phyloP scores from a whole-genome alignment of 1,139 yeast genomes.

The Saccharomycopsis hybrid region DNA sequence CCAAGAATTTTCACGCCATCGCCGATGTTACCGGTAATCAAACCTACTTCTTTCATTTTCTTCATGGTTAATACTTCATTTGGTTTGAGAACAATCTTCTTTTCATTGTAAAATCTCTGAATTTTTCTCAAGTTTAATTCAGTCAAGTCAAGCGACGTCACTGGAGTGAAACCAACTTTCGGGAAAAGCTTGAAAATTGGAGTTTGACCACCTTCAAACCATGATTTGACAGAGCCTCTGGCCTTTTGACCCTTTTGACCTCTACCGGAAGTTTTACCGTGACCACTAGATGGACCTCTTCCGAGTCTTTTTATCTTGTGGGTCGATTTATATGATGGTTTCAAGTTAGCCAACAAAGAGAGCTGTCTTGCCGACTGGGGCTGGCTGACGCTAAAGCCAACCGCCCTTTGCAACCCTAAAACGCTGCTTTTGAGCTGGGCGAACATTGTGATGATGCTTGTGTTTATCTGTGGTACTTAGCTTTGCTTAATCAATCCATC shows the following conservation, averaged over 20 bases:
- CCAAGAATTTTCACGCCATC: slow-evolving; percentile 84
- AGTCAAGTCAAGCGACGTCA: slow-evolving; percentile 42
- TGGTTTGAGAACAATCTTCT: slow-evolving; percentile 57
- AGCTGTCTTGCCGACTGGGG: slow-evolving; percentile 2
- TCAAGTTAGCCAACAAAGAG: slow-evolving; percentile 28
- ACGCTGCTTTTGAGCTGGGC: no score
- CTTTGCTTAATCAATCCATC: no score
- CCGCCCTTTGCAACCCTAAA: no score
- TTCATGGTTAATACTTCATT: slow-evolving; percentile 63
- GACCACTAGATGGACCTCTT: slow-evolving; percentile 93
- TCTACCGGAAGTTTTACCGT: slow-evolving; percentile 91
- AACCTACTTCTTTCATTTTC: slow-evolving; percentile 60
- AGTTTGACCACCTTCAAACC: slow-evolving; percentile 99
- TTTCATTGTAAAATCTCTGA: slow-evolving; percentile 56
- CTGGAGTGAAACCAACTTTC: slow-evolving; percentile 76
- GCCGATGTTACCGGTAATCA: slow-evolving; percentile 61
- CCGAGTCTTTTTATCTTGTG: slow-evolving; percentile 67
- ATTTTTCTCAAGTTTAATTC: slow-evolving; percentile 54
- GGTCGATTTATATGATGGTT: slow-evolving; percentile 34
- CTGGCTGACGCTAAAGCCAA: no score
- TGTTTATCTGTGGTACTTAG: no score
- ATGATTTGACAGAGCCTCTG: slow-evolving; percentile 79
- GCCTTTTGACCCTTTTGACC: slow-evolving; percentile 99
- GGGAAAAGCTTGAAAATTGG: slow-evolving; percentile 88
- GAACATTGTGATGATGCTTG: no score